A percentile compares a stretch with the other conserved stretches of the same genome.
Evolutionary conservation across 371 early-diverging fungal species (phyloP).

Genomic region (Rhizopus arrhizus): DNA sequence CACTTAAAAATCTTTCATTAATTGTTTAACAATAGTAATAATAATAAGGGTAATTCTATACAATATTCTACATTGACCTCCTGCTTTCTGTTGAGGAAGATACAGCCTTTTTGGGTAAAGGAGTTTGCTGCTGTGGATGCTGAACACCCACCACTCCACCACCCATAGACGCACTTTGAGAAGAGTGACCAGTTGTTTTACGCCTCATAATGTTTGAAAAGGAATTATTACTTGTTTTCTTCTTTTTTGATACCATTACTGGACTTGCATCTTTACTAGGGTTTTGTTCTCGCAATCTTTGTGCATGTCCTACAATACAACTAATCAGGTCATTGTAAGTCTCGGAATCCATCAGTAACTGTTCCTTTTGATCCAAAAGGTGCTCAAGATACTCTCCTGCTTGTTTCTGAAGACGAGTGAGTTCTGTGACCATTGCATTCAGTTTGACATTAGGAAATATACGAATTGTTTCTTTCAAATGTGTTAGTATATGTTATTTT

Average conservation of each 20-base stretch:
- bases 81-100: conserved; percentile 19
- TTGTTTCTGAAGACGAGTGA: conserved; percentile 59
- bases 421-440: conserved; percentile 54
- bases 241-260: conserved; percentile 54
- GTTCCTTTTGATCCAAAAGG: conserved; percentile 81
- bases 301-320: conserved; percentile 74
- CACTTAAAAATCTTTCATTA: no score
- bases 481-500: no score
- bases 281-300: conserved; percentile 54
- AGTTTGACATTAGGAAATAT: conserved; percentile 62
- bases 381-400: conserved; percentile 66
- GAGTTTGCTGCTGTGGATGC: conserved; percentile 20
- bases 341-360: conserved; percentile 85
- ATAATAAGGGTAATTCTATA: neutral
- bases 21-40: neutral
- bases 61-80: conserved; percentile 24
- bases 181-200: conserved; percentile 23
- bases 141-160: conserved; percentile 55
- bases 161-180: conserved; percentile 47
- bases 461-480: conserved; percentile 55
- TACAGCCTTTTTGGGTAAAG: conserved; percentile 23
- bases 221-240: conserved; percentile 33
- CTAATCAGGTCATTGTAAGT: conserved; percentile 87
- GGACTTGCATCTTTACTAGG: conserved; percentile 51
- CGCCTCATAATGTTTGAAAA: conserved; percentile 34